Evolutionary conservation across 768 basidiomycete genomes (phyloP).

Genomic region (Mycena rebaudengoi): DNA sequence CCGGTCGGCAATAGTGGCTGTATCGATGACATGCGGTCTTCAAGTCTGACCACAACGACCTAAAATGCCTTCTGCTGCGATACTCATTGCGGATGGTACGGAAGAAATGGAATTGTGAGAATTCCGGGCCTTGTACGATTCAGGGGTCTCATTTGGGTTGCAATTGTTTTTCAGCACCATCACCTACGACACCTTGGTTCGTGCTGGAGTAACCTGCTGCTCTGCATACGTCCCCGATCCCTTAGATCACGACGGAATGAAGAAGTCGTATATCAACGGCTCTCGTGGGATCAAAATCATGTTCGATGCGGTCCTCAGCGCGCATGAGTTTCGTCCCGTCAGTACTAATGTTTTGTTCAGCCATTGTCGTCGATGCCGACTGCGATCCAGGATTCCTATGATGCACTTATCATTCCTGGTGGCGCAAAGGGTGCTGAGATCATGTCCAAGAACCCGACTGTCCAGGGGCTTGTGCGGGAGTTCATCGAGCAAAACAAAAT

Average conservation of each 20-base stretch:
- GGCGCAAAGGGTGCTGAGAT: conserved; percentile 82
- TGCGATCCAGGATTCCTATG: conserved; percentile 56
- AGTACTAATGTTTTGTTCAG: no score
- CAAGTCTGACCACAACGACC: no score
- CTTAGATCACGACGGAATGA: conserved; percentile 31
- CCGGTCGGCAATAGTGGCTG: no score
- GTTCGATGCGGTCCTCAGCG: conserved; percentile 66
- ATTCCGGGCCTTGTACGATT: conserved; percentile 30
- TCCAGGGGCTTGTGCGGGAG: conserved; percentile 68
- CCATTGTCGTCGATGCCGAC: no score
- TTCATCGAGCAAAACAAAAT: conserved; percentile 63
- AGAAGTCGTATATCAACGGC: conserved; percentile 62
- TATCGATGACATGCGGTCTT: no score
- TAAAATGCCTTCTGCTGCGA: conserved; percentile 65
- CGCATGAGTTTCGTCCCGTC: conserved; percentile 56
- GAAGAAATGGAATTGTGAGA: conserved; percentile 94
- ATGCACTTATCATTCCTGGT: conserved; percentile 79
- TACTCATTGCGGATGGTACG: conserved; percentile 83
- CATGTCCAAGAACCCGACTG: conserved; percentile 63
- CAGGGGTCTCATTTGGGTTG: background rate
- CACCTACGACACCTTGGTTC: conserved; percentile 82
- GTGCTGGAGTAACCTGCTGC: conserved; percentile 70
- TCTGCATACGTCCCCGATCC: conserved; percentile 69
- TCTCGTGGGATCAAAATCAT: conserved; percentile 80
- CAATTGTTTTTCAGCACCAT: conserved; percentile 66